Evolutionary conservation across 306 rosid genomes (phyloP).

Genomic region (barrel medic (Medicago truncatula)): MtrunA17r5.0-ANR NC_053048.1:10455001-10455500

Average conservation of each 20-base stretch:
- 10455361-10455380: too few species aligned
- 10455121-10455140: constrained; percentile 13
- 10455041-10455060: neutral
- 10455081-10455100: neutral
- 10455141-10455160: neutral
- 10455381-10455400: neutral
- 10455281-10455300: neutral
- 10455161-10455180: neutral
- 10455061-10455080: neutral
- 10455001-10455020: too few species aligned
- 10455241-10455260: neutral
- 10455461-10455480: neutral
- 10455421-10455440: too few species aligned
- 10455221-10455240: neutral
- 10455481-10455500: neutral
- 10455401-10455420: neutral
- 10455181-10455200: neutral
- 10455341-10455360: neutral
- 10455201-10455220: neutral
- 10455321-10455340: neutral
- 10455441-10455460: too few species aligned
- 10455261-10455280: too few species aligned
- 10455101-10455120: neutral
- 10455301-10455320: neutral
- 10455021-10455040: neutral